These are phyloP conservation scores for Pythium periplocum DNA, from an alignment of 352 stramenopile species.

Conservation along the genomic window DNA sequence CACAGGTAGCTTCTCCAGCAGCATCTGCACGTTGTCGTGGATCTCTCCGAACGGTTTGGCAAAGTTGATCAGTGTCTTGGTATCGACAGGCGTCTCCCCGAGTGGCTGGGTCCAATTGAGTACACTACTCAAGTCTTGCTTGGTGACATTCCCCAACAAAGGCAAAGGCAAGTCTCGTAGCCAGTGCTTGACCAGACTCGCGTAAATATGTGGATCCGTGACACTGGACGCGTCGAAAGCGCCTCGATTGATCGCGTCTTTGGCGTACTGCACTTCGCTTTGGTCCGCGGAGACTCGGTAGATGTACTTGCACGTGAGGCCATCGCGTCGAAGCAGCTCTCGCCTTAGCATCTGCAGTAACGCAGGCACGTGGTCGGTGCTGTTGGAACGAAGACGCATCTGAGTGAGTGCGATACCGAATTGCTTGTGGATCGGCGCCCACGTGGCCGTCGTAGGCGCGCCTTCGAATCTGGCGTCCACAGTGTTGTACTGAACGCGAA, in stretches of 20 bases:
- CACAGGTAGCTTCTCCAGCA: constrained; percentile 22
- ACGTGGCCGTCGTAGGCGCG: constrained; percentile 22
- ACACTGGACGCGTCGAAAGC: constrained; percentile 29
- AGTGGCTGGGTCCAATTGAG: constrained; percentile 17
- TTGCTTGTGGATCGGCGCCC: constrained; percentile 35
- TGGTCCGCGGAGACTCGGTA: constrained; percentile 52
- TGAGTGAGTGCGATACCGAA: constrained; percentile 45
- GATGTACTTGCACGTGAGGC: constrained; percentile 43
- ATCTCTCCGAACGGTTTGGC: constrained; percentile 7
- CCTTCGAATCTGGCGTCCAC: constrained; percentile 49
- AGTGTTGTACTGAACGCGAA: constrained; percentile 57
- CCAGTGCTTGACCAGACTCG: constrained; percentile 60
- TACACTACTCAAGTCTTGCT: constrained; percentile 4
- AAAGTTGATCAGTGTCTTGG: constrained; percentile 4
- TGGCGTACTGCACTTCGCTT: constrained; percentile 31
- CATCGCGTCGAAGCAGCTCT: constrained; percentile 39
- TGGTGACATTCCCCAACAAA: constrained; percentile 20
- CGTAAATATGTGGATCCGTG: constrained; percentile 45
- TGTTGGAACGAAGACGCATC: constrained; percentile 27
- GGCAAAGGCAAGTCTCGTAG: constrained; percentile 45
- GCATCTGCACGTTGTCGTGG: constrained; percentile 9
- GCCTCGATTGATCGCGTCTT: constrained; percentile 41
- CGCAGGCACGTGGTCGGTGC: constrained; percentile 32
- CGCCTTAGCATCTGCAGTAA: constrained; percentile 49
- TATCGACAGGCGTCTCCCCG: constrained; percentile 8